Conservation (phyloP, 352 stramenopile genomes). For the Phytopythium sindhum region DNA sequence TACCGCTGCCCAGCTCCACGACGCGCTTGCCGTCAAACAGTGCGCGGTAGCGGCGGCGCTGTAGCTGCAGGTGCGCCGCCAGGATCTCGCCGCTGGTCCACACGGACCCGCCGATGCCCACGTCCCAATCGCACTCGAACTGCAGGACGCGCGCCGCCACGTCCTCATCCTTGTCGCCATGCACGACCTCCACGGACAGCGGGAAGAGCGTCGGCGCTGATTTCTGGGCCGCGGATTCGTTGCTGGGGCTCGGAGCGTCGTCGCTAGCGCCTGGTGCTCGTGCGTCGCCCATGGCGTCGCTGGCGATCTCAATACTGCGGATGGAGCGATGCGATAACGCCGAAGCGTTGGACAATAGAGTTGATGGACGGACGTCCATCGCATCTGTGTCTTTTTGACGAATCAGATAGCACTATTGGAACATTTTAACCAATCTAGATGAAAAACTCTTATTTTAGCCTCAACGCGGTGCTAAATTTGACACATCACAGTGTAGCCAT, state of each 20-base stretch:
- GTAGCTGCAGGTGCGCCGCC: conserved; percentile 49
- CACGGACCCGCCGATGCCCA: conserved; percentile 78
- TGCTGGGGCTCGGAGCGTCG: not conserved
- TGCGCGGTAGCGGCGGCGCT: conserved; percentile 39
- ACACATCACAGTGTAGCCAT: not conserved
- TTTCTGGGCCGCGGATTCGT: not conserved
- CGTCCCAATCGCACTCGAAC: conserved; percentile 78
- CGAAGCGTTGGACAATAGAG: not conserved
- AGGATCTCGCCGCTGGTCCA: conserved; percentile 83
- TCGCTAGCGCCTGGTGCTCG: not conserved
- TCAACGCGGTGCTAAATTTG: not conserved
- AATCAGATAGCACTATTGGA: not conserved
- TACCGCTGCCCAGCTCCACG: conserved; percentile 77
- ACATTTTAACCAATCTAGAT: not conserved
- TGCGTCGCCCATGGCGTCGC: not conserved
- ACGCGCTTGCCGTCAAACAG: conserved; percentile 62
- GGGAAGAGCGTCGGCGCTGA: conserved; percentile 23
- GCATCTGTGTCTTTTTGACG: not conserved
- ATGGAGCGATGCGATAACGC: not conserved
- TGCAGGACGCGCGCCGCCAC: conserved; percentile 28
- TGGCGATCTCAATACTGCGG: not conserved
- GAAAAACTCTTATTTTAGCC: not conserved
- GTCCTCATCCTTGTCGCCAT: conserved; percentile 7
- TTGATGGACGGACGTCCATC: not conserved
- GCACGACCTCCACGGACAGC: conserved; percentile 43